Evolutionary conservation across 768 basidiomycete genomes (phyloP).

Genomic region (Boletus reticuloceps): DNA sequence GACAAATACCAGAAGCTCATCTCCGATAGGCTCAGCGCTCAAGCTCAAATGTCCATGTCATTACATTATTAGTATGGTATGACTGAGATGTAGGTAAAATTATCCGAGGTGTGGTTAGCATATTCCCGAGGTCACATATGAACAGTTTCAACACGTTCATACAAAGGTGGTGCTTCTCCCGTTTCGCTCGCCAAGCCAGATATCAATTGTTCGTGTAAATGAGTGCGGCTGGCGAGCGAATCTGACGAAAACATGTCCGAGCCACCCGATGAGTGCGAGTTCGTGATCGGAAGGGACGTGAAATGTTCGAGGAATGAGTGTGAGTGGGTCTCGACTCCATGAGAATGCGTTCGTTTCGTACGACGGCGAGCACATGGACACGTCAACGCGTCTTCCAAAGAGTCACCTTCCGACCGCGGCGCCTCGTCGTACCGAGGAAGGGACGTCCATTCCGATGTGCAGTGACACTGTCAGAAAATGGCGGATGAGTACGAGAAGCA

Average conservation of each 20-base stretch:
- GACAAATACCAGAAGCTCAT: no score
- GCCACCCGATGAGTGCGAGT: constrained; percentile 27
- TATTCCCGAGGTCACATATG: not conserved
- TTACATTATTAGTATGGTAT: no score
- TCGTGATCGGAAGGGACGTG: constrained; percentile 31
- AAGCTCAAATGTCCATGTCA: no score
- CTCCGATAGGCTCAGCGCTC: no score
- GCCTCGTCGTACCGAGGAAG: constrained; percentile 71
- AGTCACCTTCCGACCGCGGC: constrained; percentile 2
- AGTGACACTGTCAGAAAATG: constrained; percentile 57
- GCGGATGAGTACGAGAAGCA: not conserved
- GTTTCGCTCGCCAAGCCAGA: constrained; percentile 77
- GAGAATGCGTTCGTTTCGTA: constrained; percentile 11
- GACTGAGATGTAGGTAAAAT: no score
- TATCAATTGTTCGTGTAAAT: constrained; percentile 75
- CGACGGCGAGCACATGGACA: constrained; percentile 43
- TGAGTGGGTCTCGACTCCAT: not conserved
- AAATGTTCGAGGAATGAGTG: constrained; percentile 23
- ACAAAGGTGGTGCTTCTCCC: constrained; percentile 79
- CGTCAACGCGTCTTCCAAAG: constrained; percentile 9
- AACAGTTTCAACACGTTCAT: constrained; percentile 5
- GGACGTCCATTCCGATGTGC: constrained; percentile 74
- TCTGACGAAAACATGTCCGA: constrained; percentile 18
- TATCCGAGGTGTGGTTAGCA: not conserved
- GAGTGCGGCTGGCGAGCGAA: constrained; percentile 41